Conservation (phyloP, 345 rosid species). For the Excoecaria cochinchinensis region DNA sequence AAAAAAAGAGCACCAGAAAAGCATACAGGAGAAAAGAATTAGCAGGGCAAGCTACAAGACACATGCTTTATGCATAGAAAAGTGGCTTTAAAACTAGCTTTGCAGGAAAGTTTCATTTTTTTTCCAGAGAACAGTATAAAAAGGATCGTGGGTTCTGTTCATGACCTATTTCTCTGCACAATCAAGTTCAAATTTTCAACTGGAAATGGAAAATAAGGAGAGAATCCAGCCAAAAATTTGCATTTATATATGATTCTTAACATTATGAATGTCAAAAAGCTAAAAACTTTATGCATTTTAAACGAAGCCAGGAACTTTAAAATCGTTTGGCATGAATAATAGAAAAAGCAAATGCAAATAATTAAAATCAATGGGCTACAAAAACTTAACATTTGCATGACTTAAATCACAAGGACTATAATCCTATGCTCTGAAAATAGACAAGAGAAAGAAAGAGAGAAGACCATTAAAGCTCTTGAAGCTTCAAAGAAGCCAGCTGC, state of each 20-base stretch:
- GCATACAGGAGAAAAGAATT: background rate
- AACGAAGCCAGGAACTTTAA: background rate
- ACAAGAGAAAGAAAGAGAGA: background rate
- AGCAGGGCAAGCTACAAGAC: background rate
- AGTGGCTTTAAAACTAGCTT: background rate
- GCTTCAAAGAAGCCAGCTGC: slow-evolving; percentile 8
- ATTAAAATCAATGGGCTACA: slow-evolving; percentile 2
- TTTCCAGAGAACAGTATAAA: background rate
- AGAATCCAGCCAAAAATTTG: background rate
- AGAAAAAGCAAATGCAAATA: background rate
- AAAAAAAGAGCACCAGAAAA: background rate
- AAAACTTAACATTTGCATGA: slow-evolving; percentile 16
- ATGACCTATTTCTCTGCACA: background rate
- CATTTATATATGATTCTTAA: background rate
- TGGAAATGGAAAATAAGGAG: background rate
- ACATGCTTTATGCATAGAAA: background rate
- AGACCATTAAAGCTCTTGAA: slow-evolving; percentile 27
- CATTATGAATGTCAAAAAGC: background rate
- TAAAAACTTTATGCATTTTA: background rate
- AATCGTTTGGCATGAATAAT: background rate
- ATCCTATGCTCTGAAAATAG: background rate
- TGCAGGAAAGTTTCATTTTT: background rate
- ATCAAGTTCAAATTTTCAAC: background rate
- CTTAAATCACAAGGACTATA: slow-evolving; percentile 4
- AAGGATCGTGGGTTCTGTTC: background rate